These are phyloP conservation scores for Chloropicon primus DNA, from an alignment of 139 green algal genomes.

Conservation along the genomic window DNA sequence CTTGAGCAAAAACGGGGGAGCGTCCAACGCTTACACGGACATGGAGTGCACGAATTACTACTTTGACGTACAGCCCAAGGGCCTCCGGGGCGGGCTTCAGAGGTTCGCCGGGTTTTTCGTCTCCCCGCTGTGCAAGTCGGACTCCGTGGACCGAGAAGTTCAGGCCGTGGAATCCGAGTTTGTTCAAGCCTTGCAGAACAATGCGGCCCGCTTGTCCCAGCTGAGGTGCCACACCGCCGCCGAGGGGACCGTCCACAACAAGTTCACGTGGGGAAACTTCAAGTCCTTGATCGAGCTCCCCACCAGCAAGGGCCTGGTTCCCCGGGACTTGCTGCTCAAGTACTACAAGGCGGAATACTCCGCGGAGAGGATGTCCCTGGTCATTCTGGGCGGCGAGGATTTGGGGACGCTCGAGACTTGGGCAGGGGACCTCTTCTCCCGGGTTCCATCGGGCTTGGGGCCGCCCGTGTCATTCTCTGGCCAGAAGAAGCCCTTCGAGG, in stretches of 20 bases:
- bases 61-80: constrained; percentile 69
- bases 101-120: constrained; percentile 93
- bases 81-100: constrained; percentile 66
- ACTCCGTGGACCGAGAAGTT: constrained; percentile 74
- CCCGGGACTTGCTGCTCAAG: constrained; percentile 54
- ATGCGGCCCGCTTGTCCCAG: constrained; percentile 63
- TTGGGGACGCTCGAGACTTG: constrained; percentile 63
- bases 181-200: constrained; percentile 56
- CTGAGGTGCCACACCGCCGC: constrained; percentile 66
- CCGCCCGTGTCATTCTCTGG: neutral
- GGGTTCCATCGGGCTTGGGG: constrained; percentile 2
- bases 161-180: constrained; percentile 40
- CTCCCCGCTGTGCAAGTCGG: constrained; percentile 61
- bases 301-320: constrained; percentile 32
- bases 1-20: constrained; percentile 64
- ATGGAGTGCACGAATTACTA: constrained; percentile 78
- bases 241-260: constrained; percentile 55
- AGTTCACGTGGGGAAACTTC: constrained; percentile 78
- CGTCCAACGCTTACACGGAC: constrained; percentile 90
- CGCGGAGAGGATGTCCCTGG: constrained; percentile 79
- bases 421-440: constrained; percentile 38
- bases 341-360: constrained; percentile 79
- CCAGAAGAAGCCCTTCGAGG: neutral
- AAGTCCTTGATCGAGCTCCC: constrained; percentile 37
- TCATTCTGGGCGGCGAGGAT: constrained; percentile 72